Evolutionary conservation across 495 filamentous ascomycete genomes (phyloP).

Genomic region (Podospora tetraspora): DNA sequence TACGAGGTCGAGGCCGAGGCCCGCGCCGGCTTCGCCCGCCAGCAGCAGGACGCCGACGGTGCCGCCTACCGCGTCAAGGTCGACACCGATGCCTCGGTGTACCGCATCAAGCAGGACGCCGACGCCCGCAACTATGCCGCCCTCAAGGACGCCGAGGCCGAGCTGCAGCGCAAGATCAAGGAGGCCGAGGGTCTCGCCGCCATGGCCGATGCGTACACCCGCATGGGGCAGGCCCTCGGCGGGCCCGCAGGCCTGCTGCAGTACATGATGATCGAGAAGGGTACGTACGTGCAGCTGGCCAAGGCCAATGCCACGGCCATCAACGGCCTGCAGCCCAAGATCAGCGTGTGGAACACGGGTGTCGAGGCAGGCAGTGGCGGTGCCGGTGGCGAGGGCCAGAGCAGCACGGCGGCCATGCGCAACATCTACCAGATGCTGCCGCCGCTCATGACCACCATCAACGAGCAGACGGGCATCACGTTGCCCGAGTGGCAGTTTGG

Average conservation of each 20-base stretch:
- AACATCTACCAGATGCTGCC: constrained; percentile 72
- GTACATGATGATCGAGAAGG: constrained; percentile 72
- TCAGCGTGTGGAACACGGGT: constrained; percentile 82
- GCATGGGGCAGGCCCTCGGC: constrained; percentile 64
- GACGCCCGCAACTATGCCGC: constrained; percentile 38
- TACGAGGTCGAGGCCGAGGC: constrained; percentile 54
- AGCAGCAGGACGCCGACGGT: constrained; percentile 53
- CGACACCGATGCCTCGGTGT: constrained; percentile 42
- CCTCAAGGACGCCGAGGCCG: constrained; percentile 58
- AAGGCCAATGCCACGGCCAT: constrained; percentile 67
- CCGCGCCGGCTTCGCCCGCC: constrained; percentile 54
- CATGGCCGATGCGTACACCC: constrained; percentile 70
- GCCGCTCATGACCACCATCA: constrained; percentile 71
- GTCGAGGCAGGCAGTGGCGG: constrained; percentile 34
- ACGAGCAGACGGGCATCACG: constrained; percentile 75
- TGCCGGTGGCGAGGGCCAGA: constrained; percentile 27
- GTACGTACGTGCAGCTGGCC: constrained; percentile 58
- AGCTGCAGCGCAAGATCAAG: constrained; percentile 55
- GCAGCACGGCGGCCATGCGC: constrained; percentile 37
- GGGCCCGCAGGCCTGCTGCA: constrained; percentile 69
- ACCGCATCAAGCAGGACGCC: constrained; percentile 38
- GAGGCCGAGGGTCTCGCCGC: constrained; percentile 69
- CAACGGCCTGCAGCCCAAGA: constrained; percentile 76
- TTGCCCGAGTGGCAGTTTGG: constrained; percentile 68
- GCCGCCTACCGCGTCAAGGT: constrained; percentile 37